Evolutionary conservation across 768 basidiomycete species (phyloP), one percentile per base, ranked within the genome.

Genomic region (Rhizopogon vesiculosus): DNA sequence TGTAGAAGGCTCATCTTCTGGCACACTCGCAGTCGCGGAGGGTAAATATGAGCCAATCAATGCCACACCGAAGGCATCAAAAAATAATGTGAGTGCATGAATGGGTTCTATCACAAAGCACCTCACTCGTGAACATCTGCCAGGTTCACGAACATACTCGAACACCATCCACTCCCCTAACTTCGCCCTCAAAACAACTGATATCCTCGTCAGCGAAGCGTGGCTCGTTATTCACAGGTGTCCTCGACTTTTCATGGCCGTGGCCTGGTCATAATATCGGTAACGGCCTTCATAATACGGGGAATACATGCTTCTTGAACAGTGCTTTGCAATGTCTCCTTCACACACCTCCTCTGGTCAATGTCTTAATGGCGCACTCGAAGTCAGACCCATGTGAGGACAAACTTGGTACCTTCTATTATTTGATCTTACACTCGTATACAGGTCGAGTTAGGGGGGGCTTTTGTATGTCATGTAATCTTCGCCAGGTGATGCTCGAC

Each of bases 261-360:
- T 91, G 87, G 87, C 86, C 87, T 22, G 69, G 66, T 13, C 76
- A 66, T 49, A 72, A 64, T 52, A 67, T 80, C 50, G 88, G 82
- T 41, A 70, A 66, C 49, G 94, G 94, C 1, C 74, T 98, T 45
- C 77, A 82, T 65, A 98, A 98, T 71, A 86, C 75, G 28, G 93
- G 92, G 45, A 98, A 98, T 66, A 96, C 93, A 2, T 99, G 97
- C 72, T 99, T 96, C 70, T 76, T 98, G 63, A 99, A 99, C 69
- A 93, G 93, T 61, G 91, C 88, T 19, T 73, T 98, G 48, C 97
- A 99, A 74, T 93, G 93, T 63, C 80, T 98, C 49, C 71, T 97
- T 13, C 94, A 98, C 65, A 98, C 96, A 0, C 85, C 94, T 8
- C 93, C 95, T 2, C 78, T 99, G 25, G 76, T 93, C 39, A 81